Evolutionary conservation across 805 yeast species (phyloP), one percentile per base, ranked within the genome.

Genomic region (Barnettozyma salicaria): DNA sequence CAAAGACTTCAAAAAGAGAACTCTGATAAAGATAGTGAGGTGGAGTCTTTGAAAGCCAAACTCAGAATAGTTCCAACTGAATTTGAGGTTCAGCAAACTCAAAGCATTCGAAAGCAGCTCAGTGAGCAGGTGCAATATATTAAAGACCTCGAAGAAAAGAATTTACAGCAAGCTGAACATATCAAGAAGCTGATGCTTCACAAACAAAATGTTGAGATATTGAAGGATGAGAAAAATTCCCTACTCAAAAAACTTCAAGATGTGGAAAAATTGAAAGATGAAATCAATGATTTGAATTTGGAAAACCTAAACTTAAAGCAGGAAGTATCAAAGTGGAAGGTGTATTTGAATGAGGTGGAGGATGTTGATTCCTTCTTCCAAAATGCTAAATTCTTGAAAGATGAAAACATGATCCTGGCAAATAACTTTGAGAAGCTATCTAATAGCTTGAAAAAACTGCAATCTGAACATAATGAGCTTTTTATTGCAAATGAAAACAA

Each of bases 211-310:
- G 55, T 59, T 6, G 81, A 75, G 47, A 50, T 80, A 8, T 57
- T 80, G 23, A 73, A 69, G 45, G 80, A 74, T 43, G 81, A 80
- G 42, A 77, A 74, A 37, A 43, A 52, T 0, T 48, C 68, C 0
- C 53, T 79, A 23, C 51, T 56, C 17, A 56, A 61, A 14, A 68
- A 68, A 41, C 30, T 77, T 14, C 39, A 48, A 3, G 45, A 50
- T 8, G 51, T 71, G 30, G 72, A 70, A 20, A 55, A 52, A 2
- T 47, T 72, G 4, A 71, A 75, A 41, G 66, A 64, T 28, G 64
- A 67, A 30, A 62, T 63, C 13, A 67, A 72, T 25, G 68, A 68
- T 5, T 50, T 75, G 19, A 76, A 76, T 45, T 51, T 76, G 20
- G 74, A 75, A 48, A 63, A 73, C 33, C 53, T 73, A 6, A 63